These are phyloP conservation scores for Stephanodiscus minutulus DNA, from an alignment of 108 stramenopile species.

Conservation along the genomic window DNA sequence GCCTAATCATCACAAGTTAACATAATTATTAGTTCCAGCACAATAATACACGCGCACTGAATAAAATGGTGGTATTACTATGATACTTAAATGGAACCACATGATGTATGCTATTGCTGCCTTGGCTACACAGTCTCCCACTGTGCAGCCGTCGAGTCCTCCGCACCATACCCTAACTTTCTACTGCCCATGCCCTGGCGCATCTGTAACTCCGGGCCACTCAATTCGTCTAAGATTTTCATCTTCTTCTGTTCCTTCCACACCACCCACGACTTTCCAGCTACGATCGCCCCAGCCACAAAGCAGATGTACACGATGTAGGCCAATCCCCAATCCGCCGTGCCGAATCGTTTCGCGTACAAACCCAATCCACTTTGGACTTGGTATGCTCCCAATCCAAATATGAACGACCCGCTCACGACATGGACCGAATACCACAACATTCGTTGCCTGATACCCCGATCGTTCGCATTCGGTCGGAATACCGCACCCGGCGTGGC, in stretches of 20 bases:
- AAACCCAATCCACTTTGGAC: slow-evolving; percentile 48
- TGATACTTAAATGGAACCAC: too few relatives aligned
- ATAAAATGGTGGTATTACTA: too few relatives aligned
- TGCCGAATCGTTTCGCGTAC: slow-evolving; percentile 21
- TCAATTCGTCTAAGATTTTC: not conserved
- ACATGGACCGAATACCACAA: slow-evolving; percentile 51
- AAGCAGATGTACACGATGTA: slow-evolving; percentile 11
- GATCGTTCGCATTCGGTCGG: slow-evolving; percentile 2
- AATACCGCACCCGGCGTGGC: not conserved
- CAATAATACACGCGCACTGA: too few relatives aligned
- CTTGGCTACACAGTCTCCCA: slow-evolving; percentile 1
- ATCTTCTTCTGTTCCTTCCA: slow-evolving; percentile 4
- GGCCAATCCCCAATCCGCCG: not conserved
- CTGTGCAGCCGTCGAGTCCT: not conserved
- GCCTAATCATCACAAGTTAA: too few relatives aligned
- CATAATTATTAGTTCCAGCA: too few relatives aligned
- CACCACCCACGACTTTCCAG: slow-evolving; percentile 14
- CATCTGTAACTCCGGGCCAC: slow-evolving; percentile 6
- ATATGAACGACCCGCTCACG: slow-evolving; percentile 22
- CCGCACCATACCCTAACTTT: slow-evolving; percentile 4
- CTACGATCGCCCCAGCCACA: not conserved
- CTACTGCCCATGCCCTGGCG: not conserved
- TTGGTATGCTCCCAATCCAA: slow-evolving; percentile 49
- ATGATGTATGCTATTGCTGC: too few relatives aligned
- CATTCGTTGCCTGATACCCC: slow-evolving; percentile 26